Conservation (phyloP, 1,284 basidiomycete genomes). For the Mycosarcoma mackinlayi region DNA sequence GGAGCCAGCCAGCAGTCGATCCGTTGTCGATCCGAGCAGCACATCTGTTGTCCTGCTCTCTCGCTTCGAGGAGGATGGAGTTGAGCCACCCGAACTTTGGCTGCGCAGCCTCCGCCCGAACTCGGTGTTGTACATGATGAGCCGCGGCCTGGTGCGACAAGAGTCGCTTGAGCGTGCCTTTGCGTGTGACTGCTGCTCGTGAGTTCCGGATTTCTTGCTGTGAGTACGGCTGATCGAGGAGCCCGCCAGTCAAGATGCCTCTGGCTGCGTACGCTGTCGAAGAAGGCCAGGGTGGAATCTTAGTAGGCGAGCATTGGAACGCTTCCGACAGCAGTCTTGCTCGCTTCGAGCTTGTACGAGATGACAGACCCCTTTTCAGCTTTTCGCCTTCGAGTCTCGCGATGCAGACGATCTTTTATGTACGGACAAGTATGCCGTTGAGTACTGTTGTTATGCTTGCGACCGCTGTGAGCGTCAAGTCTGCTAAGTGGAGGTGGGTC, state of each 20-base stretch:
- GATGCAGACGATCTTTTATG: too few relatives aligned
- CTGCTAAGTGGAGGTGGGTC: slow-evolving; percentile 19
- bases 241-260: too few relatives aligned
- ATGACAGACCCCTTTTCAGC: too few relatives aligned
- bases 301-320: too few relatives aligned
- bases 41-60: slow-evolving; percentile 32
- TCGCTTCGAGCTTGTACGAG: too few relatives aligned
- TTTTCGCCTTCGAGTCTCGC: too few relatives aligned
- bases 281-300: too few relatives aligned
- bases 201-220: background rate
- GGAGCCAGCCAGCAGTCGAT: slow-evolving; percentile 27
- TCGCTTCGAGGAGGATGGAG: slow-evolving; percentile 35
- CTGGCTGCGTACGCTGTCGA: too few relatives aligned
- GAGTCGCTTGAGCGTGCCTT: background rate
- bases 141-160: slow-evolving; percentile 10
- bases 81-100: slow-evolving; percentile 50
- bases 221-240: background rate
- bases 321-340: too few relatives aligned
- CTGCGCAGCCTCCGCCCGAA: slow-evolving; percentile 55
- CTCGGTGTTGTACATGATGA: slow-evolving; percentile 61
- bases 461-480: background rate
- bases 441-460: background rate
- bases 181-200: background rate
- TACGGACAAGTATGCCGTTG: too few relatives aligned
- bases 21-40: slow-evolving; percentile 26